phyloP scores from a whole-genome alignment of 169 alveolate genomes.

The Plasmodium falciparum region DNA sequence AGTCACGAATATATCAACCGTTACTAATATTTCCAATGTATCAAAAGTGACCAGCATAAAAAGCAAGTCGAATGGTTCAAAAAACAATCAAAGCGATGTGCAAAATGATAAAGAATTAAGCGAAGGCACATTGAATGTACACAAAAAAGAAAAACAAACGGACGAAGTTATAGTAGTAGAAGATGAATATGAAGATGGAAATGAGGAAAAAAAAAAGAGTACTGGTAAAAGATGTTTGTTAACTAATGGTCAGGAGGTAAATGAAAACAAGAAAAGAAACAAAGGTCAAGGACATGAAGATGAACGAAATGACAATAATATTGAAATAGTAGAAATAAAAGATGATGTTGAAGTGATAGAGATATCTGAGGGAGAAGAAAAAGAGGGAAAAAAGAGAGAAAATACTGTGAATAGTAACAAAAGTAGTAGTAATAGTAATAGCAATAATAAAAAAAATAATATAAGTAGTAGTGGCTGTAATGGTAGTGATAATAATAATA shows the following conservation, averaged over 20 bases:
- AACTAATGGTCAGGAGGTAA: neutral
- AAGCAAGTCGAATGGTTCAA: neutral
- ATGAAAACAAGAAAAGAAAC: constrained; percentile 3
- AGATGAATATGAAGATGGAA: constrained; percentile 8
- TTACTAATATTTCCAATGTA: no score
- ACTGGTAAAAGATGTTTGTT: neutral
- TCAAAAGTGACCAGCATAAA: neutral
- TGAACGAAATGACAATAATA: neutral
- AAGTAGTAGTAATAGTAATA: neutral
- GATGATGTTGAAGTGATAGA: neutral
- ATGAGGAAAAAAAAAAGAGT: constrained; percentile 1
- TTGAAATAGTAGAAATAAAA: neutral
- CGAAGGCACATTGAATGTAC: neutral
- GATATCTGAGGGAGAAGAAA: neutral
- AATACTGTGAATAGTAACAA: neutral
- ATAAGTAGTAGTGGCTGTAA: neutral
- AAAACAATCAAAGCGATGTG: neutral
- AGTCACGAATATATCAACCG: no score
- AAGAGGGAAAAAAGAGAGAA: neutral
- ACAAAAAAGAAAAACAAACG: constrained; percentile 7
- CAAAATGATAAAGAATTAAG: neutral
- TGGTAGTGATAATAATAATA: neutral
- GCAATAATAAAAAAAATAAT: neutral
- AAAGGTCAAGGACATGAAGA: neutral
- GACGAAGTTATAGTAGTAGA: constrained; percentile 6